These are phyloP conservation scores for Sarcocystis neurona DNA, from an alignment of 169 alveolate species.

Conservation along the genomic window DNA sequence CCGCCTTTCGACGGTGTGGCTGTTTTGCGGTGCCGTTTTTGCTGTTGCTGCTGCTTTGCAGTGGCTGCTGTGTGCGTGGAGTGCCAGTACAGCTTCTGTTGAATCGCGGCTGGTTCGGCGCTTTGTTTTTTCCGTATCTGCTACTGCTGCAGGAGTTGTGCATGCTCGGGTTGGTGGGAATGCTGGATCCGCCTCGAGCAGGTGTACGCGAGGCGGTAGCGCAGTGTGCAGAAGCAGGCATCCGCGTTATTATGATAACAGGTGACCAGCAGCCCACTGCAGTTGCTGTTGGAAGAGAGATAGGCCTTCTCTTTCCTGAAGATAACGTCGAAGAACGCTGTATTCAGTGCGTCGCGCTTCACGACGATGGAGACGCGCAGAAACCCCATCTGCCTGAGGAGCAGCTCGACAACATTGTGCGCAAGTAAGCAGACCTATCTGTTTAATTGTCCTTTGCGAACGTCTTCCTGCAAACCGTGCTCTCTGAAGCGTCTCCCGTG, in stretches of 20 bases:
- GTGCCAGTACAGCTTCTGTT: background rate
- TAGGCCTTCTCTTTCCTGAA: slow-evolving; percentile 73
- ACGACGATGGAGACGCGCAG: slow-evolving; percentile 67
- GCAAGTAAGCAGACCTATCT: slow-evolving; percentile 41
- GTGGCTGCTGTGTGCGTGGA: background rate
- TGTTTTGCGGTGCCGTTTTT: background rate
- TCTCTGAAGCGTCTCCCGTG: too few species aligned
- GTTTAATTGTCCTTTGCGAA: background rate
- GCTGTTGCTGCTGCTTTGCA: background rate
- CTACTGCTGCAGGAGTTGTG: slow-evolving; percentile 55
- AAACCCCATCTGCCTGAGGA: slow-evolving; percentile 74
- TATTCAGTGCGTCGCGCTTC: slow-evolving; percentile 74
- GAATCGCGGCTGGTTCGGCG: background rate
- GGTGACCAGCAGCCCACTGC: slow-evolving; percentile 98
- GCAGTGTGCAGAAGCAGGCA: slow-evolving; percentile 95
- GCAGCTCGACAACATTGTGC: slow-evolving; percentile 76
- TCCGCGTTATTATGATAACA: slow-evolving; percentile 98
- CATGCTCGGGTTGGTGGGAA: slow-evolving; percentile 85
- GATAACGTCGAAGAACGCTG: slow-evolving; percentile 12
- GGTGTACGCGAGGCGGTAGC: slow-evolving; percentile 97
- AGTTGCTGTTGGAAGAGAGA: slow-evolving; percentile 92
- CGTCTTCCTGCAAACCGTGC: too few species aligned
- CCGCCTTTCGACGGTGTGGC: background rate
- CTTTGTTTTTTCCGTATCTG: background rate
- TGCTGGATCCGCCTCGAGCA: slow-evolving; percentile 95